Evolutionary conservation across 176 grass and related monocot species (phyloP), one percentile per base, ranked within the genome.

Genomic region (Aechmea fasciata): DNA sequence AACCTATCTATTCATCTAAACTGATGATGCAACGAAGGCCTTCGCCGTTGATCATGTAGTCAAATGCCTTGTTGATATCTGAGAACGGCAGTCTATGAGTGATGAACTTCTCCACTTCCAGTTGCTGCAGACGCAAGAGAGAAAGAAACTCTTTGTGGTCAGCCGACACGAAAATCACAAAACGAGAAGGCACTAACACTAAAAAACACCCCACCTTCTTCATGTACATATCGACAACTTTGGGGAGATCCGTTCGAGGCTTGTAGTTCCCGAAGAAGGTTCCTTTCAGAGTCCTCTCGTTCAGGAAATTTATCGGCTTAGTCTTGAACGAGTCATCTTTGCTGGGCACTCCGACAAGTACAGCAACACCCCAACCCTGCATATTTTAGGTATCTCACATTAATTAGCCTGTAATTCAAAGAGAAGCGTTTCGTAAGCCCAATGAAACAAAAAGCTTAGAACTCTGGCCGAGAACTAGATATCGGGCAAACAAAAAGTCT

Each of bases 221-320:
- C 62, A 75, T 65, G 62, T 74, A 74, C 55, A 51, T 65, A 13
- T 74, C 72, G 10, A 74, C 72, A 9, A 73, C 57, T 14, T 48
- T 17, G 3, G 61, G 72, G 62, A 75, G 72, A 65, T 75, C 72
- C 17, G 62, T 17, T 11, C 48, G 24, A 29, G 72, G 72, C 23
- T 75, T 75, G 13, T 65, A 75, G 48, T 66, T 24, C 2, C 72
- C 72, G 7, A 52, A 66, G 72, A 66, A 75, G 4, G 72, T 75
- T 66, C 71, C 71, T 63, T 64, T 74, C 19, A 74, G 71, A 49
- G 71, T 74, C 22, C 71, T 74, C 57, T 74, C 71, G 15, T 13
- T 50, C 62, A 75, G 52, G 49, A 75, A 75, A 12, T 75, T 75
- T 18, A 66, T 64, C 26, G 49, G 73, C 14, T 75, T 63, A 29